Evolutionary conservation across 306 rosid genomes (phyloP), one percentile per base, ranked within the genome.

Genomic region (Pterocarpus santalinus): DNA sequence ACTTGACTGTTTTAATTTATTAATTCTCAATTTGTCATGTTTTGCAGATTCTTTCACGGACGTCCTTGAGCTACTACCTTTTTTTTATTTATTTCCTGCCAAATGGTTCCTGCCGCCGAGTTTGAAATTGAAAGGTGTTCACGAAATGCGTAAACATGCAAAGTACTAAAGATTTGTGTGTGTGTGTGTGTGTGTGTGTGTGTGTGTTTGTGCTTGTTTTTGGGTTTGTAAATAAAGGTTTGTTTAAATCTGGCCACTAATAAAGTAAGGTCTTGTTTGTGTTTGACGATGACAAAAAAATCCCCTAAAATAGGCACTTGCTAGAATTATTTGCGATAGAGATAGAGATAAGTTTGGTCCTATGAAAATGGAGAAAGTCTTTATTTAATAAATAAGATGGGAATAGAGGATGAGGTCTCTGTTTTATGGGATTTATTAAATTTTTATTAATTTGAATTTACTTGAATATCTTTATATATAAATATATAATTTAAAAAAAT

Each of bases 71-170:
- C 1, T 7, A 2, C 61, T 55, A 16, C 9, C 9, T 55, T 5
- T 16, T n/a, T 46, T 51, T 52, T 71, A 0, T 61, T 4, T 0
- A 53, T 11, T 15, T 22, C 4, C 3, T 9, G 11, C 32, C 4
- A 10, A 30, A 0, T 56, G 17, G 44, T 39, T 46, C 14, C 73
- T 38, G 73, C 79, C 78, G 84, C 38, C 79, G 52, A 51, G 5
- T 14, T 64, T 22, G 79, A 80, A 61, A 62, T 61, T 16, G 78
- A 80, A 57, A 62, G 49, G 30, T 70, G 14, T 58, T 57, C 58
- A 22, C n/a, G n/a, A 70, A 60, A 43, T 33, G 11, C 16, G n/a
- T 12, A 47, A 53, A 71, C 5, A 46, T 32, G 65, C 47, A 13
- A 16, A 2, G 4, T 13, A 47, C 1, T 51, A 51, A 13, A 13